phyloP scores from a whole-genome alignment of 31 red algal species.

The Porphyra umbilicalis region DNA sequence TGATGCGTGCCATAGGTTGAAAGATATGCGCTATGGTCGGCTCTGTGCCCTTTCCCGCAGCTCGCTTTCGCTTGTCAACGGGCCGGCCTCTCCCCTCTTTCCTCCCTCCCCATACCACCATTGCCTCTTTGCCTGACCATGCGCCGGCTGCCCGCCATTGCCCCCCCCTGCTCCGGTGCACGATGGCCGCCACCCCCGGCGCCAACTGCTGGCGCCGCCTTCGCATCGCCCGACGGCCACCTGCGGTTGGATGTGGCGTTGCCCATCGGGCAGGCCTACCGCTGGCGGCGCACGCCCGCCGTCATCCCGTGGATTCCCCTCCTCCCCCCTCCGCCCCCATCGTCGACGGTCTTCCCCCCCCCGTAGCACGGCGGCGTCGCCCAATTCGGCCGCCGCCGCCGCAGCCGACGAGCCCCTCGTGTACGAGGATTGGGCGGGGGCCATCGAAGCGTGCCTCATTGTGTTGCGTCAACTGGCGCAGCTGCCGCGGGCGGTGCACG shows the following conservation, averaged over 20 bases:
- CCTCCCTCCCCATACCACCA: too few species aligned
- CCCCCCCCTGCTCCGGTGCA: too few species aligned
- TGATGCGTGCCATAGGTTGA: too few species aligned
- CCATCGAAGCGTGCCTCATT: constrained; percentile 8
- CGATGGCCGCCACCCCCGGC: neutral
- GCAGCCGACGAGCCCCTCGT: neutral
- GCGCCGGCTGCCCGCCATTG: too few species aligned
- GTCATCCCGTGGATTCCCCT: neutral
- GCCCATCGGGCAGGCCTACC: constrained; percentile 54
- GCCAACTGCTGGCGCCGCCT: constrained; percentile 14
- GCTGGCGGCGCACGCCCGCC: constrained; percentile 20
- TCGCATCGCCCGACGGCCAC: constrained; percentile 23
- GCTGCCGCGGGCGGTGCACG: constrained; percentile 4
- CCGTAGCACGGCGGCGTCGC: neutral
- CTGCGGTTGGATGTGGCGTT: constrained; percentile 38
- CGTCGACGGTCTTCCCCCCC: neutral
- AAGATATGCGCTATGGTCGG: too few species aligned
- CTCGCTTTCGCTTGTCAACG: too few species aligned
- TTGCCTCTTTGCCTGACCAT: too few species aligned
- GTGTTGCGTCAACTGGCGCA: constrained; percentile 26
- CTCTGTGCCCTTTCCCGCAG: too few species aligned
- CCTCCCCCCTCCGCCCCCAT: too few species aligned
- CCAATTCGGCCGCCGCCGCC: neutral
- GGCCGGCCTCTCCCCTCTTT: too few species aligned
- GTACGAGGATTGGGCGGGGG: constrained; percentile 24